Base-by-base conservation (phyloP, 306 rosid genomes). In the Quercus mongolica region DNA sequence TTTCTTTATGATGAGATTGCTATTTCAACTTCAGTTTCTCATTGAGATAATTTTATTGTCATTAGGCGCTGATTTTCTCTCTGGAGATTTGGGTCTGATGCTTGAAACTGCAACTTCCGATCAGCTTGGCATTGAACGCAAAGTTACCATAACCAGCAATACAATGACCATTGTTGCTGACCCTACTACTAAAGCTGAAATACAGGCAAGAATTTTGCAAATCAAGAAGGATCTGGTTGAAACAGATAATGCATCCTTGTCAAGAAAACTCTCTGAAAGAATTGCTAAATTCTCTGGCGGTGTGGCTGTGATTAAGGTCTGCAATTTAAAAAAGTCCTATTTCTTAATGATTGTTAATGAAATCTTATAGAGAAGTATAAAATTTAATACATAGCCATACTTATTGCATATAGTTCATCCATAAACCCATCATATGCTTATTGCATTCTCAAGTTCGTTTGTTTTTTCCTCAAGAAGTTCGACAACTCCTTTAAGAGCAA, bases 41-140 rank as follows among this genome's bases (percentile, higher is more conserved):
- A 15, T 79, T 85, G 72, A 85, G 77, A 68, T 41, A 25, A 21
- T 86, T 71, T 63, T 77, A 79, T 67, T 72, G 79, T 84, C 62
- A 19, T 65, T 86, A 95, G 99, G 99, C 83, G 99, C 89, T 71
- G 99, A 95, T 89, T 95, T 91, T 90, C 89, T 95, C 55, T 87
- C 87, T 76, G 97, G 98, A 84, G 99, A 95, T 76, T 78, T 91
- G 84, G 96, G 98, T 78, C 82, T 95, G 82, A 79, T 89, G 55
- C 94, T 95, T 83, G 97, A 95, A 71, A 85, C 87, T 78, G 94
- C 89, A 80, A 92, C 99, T 26, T 95, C 98, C 33, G 97, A 92
- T 81, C 97, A 95, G 91, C 98, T 95, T 76, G 99, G 99, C 78
- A 81, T 83, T 84, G 98, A 96, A 19, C 74, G 73, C 85, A 92